Percentiles rank a stretch among this genome's conserved stretches.
Conservation (phyloP, 169 alveolate species). For the Babesia bovis region DNA sequence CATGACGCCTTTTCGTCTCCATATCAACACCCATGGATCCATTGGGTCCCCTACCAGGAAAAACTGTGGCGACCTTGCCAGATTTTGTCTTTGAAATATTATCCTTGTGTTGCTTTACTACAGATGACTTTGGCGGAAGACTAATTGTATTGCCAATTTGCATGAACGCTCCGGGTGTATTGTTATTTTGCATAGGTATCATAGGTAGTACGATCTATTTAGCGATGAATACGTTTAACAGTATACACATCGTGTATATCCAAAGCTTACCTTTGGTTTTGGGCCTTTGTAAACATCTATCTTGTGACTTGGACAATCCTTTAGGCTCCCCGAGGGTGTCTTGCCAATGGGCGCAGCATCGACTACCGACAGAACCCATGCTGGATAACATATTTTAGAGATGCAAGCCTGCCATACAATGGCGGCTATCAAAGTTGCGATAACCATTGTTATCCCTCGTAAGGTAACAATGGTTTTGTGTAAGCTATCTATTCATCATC, state of each 20-base stretch:
- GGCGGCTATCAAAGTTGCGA: slow-evolving; percentile 4
- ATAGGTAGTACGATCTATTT: slow-evolving; percentile 15
- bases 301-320: not conserved
- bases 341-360: not conserved
- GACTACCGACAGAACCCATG: not conserved
- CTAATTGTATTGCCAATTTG: not conserved
- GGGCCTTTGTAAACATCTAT: slow-evolving; percentile 1
- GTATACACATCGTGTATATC: not conserved
- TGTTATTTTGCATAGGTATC: slow-evolving; percentile 11
- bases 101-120: slow-evolving; percentile 11
- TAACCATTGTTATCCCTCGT: slow-evolving; percentile 16
- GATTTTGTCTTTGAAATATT: slow-evolving; percentile 34
- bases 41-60: slow-evolving; percentile 42
- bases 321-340: not conserved
- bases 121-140: not conserved
- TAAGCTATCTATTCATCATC: not conserved
- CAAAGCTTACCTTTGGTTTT: slow-evolving; percentile 15
- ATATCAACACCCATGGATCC: slow-evolving; percentile 60
- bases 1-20: not conserved
- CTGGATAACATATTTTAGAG: not conserved
- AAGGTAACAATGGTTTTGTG: not conserved
- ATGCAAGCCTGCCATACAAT: slow-evolving; percentile 27
- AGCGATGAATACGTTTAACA: not conserved
- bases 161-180: not conserved
- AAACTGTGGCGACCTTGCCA: slow-evolving; percentile 39